Evolutionary conservation across 345 rosid species (phyloP).

Genomic region (Eucalyptus paniculata): DNA sequence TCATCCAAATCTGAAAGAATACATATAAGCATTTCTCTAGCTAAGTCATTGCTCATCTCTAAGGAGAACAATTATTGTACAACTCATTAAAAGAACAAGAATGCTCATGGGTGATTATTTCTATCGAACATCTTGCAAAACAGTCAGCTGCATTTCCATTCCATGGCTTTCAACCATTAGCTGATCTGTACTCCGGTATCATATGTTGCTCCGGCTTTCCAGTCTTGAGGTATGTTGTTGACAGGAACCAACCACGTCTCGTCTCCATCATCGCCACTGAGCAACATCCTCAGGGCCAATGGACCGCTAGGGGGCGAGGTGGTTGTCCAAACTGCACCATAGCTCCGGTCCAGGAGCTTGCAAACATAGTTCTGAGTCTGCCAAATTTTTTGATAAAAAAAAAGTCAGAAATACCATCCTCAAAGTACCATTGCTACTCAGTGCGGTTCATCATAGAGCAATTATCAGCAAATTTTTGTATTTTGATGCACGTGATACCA

Average conservation of each 20-base stretch:
- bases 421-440: neutral
- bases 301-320: conserved; percentile 48
- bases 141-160: neutral
- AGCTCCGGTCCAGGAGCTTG: conserved; percentile 40
- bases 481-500: neutral
- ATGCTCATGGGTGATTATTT: neutral
- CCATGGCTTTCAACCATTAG: neutral
- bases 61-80: neutral
- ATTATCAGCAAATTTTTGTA: neutral
- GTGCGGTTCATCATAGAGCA: neutral
- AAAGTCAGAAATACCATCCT: neutral
- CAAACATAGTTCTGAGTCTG: conserved; percentile 41
- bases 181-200: conserved; percentile 51
- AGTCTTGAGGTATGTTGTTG: conserved; percentile 39
- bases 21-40: neutral
- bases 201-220: conserved; percentile 55
- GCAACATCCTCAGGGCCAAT: conserved; percentile 46
- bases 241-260: conserved; percentile 57
- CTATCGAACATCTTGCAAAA: neutral
- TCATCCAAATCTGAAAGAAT: neutral
- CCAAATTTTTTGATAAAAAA: neutral
- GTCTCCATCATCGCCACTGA: conserved; percentile 42
- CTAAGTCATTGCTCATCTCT: neutral
- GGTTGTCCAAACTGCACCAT: conserved; percentile 52
- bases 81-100: neutral